Evolutionary conservation across 2,329 filamentous ascomycete species (phyloP).

Genomic region (Exophiala lecanii-corni): DNA sequence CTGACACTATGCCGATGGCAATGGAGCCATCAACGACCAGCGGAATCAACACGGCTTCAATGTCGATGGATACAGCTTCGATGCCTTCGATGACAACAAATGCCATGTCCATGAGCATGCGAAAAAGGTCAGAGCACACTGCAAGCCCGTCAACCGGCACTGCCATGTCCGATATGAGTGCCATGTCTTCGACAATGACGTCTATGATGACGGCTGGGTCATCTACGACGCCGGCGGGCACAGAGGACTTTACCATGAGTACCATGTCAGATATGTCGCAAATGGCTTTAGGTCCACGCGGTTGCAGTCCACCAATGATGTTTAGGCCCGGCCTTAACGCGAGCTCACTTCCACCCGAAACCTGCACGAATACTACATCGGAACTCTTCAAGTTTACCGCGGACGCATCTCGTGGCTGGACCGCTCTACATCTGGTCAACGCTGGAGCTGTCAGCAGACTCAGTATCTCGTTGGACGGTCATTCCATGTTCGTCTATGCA

Average conservation of each 20-base stretch:
- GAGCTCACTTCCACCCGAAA: conserved; percentile 19
- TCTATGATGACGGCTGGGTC: conserved; percentile 8
- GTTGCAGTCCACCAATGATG: conserved; percentile 21
- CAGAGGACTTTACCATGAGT: conserved; percentile 1
- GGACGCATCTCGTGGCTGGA: conserved; percentile 20
- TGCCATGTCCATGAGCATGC: conserved; percentile 13
- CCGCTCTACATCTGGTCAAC: conserved; percentile 23
- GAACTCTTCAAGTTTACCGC: conserved; percentile 8
- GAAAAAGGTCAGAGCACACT: conserved; percentile 9
- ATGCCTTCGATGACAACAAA: conserved; percentile 6
- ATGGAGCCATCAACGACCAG: conserved; percentile 3
- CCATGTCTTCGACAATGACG: conserved; percentile 8
- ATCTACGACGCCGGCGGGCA: conserved; percentile 3
- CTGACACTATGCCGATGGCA: conserved; percentile 7
- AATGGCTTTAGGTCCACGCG: conserved; percentile 15
- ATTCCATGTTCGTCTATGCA: conserved; percentile 25
- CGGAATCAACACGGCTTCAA: conserved; percentile 6
- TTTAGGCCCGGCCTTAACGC: conserved; percentile 18
- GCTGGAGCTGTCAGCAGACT: conserved; percentile 19
- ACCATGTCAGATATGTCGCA: conserved; percentile 10
- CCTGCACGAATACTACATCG: conserved; percentile 20
- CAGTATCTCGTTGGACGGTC: conserved; percentile 21
- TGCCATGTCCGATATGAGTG: conserved; percentile 8
- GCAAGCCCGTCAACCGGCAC: conserved; percentile 6
- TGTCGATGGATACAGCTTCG: conserved; percentile 9